Percentiles rank a stretch among this genome's conserved stretches.
Conservation (phyloP, 495 filamentous ascomycete species). For the Aspergillus conjunctus region DNA sequence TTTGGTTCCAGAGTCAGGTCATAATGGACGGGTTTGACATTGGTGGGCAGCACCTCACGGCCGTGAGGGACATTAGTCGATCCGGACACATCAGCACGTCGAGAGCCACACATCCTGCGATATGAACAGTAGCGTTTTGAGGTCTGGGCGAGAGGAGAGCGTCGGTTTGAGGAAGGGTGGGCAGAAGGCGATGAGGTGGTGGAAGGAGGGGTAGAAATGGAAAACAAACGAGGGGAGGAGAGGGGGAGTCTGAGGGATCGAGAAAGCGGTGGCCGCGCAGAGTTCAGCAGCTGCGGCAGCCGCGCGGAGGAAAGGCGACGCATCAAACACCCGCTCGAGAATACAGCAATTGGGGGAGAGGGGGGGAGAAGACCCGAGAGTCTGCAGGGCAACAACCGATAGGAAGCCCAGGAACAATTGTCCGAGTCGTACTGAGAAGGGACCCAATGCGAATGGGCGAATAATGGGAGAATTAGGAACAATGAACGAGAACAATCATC, state of each 20-base stretch:
- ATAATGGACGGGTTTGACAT: slow-evolving; percentile 69
- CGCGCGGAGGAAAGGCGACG: slow-evolving; percentile 44
- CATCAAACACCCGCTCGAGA: slow-evolving; percentile 31
- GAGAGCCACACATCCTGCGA: slow-evolving; percentile 53
- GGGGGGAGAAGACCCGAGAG: slow-evolving; percentile 18
- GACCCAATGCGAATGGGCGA: background rate
- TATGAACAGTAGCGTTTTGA: slow-evolving; percentile 52
- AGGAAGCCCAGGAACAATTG: background rate
- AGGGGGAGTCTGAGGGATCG: slow-evolving; percentile 35
- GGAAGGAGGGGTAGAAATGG: slow-evolving; percentile 32
- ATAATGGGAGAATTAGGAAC: background rate
- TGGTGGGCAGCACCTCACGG: slow-evolving; percentile 67
- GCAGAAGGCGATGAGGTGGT: slow-evolving; percentile 26
- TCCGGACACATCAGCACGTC: slow-evolving; percentile 44
- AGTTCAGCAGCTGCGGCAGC: slow-evolving; percentile 37
- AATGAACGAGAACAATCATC: background rate
- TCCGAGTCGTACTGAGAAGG: background rate
- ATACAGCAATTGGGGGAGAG: slow-evolving; percentile 20
- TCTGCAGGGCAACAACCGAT: slow-evolving; percentile 11
- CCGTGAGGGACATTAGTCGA: slow-evolving; percentile 56
- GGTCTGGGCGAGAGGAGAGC: slow-evolving; percentile 38
- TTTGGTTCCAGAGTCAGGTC: slow-evolving; percentile 68
- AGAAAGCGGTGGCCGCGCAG: slow-evolving; percentile 47
- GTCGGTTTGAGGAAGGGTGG: slow-evolving; percentile 19
- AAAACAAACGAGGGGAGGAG: slow-evolving; percentile 35